Evolutionary conservation across 176 grass and related monocot genomes (phyloP), one percentile per base, ranked within the genome.

Genomic region (Aegilops speltoides): DNA sequence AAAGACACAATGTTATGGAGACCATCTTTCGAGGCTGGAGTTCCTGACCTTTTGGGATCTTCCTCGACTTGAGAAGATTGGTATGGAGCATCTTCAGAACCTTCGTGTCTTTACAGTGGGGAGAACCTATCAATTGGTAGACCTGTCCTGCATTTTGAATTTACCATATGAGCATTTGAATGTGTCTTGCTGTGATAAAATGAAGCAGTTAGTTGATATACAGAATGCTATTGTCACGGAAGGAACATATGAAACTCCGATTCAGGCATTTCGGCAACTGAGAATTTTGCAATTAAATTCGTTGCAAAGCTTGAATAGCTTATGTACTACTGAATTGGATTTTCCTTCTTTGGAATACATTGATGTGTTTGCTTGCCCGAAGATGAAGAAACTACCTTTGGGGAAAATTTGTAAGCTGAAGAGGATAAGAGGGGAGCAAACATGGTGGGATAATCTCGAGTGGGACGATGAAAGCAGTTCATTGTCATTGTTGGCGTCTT

Each of bases 321-420:
- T 91, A 10, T 82, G 52, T 24, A 80, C 56, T 26, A 17, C 26
- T 34, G 29, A 34, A 46, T 43, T 88, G 40, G 3, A 66, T 14
- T 73, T 88, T 81, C 86, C 82, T 72, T 88, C 77, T 64, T 59
- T 91, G 13, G 90, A 91, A 79, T 76, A 84, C 60, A 73, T 88
- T 34, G 80, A 82, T 33, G 78, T 91, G 43, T 79, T 85, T 68
- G 19, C 67, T 71, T 91, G 86, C 13, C 31, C 34, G 4, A 83
- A 73, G 71, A 78, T 91, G 34, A 86, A 82, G 38, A 41, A 79
- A 10, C 82, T 86, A 63, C 77, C 86, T 22, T 56, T 83, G 23
- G 40, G 38, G 38, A 0, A 61, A 6, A 62, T 68, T 5, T 50
- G 31, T 36, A 88, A 72, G 68, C 37, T 85, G 19, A 88, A 69